Evolutionary conservation across 768 basidiomycete genomes (phyloP).

Genomic region (Mycena albidolilacea): DNA sequence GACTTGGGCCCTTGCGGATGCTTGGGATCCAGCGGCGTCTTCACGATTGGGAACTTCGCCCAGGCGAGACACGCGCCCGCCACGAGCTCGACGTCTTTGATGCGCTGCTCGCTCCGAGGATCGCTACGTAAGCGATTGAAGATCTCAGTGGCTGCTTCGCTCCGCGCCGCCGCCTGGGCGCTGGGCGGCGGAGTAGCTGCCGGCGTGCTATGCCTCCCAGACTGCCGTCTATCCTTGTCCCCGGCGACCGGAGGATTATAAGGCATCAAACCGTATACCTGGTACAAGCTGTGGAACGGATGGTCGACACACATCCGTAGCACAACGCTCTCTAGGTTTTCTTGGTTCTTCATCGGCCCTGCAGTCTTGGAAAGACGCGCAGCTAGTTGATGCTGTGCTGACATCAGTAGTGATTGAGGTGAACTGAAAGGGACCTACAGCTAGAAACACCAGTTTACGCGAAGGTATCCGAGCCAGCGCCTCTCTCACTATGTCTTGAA

Average conservation of each 20-base stretch:
- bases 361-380: slow-evolving; percentile 79
- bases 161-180: slow-evolving; percentile 60
- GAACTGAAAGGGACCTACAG: slow-evolving; percentile 55
- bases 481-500: slow-evolving; percentile 54
- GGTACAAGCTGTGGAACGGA: slow-evolving; percentile 94
- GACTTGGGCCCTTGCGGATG: slow-evolving; percentile 40
- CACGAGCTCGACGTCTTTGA: slow-evolving; percentile 69
- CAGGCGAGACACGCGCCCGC: slow-evolving; percentile 80
- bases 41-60: slow-evolving; percentile 74
- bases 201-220: slow-evolving; percentile 58
- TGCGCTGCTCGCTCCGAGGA: slow-evolving; percentile 51
- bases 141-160: slow-evolving; percentile 74
- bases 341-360: slow-evolving; percentile 60
- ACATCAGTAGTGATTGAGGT: slow-evolving; percentile 17
- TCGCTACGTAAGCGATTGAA: slow-evolving; percentile 68
- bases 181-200: neutral
- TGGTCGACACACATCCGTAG: slow-evolving; percentile 89
- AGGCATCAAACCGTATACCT: slow-evolving; percentile 82
- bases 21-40: slow-evolving; percentile 40
- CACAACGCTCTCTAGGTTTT: slow-evolving; percentile 74
- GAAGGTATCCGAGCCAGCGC: slow-evolving; percentile 80
- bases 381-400: slow-evolving; percentile 83
- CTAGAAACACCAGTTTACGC: slow-evolving; percentile 90
- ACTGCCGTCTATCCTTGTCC: slow-evolving; percentile 56
- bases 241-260: slow-evolving; percentile 38